These are phyloP conservation scores for Neonectria punicea DNA, from an alignment of 2,329 filamentous ascomycete species.

Conservation along the genomic window DNA sequence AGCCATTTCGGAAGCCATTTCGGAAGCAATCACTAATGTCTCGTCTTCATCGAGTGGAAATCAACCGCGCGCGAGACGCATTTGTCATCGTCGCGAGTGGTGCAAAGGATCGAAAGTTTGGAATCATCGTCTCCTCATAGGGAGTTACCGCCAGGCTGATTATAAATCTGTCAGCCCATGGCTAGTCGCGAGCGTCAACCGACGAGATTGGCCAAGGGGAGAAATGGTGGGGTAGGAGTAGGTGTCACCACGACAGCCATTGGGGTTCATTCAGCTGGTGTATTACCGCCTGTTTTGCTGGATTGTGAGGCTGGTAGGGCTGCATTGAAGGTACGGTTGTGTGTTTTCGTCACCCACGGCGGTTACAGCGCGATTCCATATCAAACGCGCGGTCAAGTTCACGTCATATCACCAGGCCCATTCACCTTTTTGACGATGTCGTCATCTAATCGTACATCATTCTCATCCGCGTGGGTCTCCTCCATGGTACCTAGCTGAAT, in stretches of 20 bases:
- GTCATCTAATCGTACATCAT: too few species aligned
- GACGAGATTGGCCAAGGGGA: background rate
- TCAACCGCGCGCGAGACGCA: background rate
- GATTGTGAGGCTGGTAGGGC: background rate
- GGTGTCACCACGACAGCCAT: background rate
- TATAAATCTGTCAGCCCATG: background rate
- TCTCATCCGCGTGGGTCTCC: too few species aligned
- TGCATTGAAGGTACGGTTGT: too few species aligned
- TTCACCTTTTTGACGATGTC: too few species aligned
- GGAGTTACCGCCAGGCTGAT: background rate
- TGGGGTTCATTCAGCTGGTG: background rate
- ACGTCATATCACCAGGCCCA: too few species aligned
- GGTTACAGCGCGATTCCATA: too few species aligned
- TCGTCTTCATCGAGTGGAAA: background rate
- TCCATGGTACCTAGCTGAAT: too few species aligned
- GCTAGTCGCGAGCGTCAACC: background rate
- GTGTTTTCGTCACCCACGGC: too few species aligned
- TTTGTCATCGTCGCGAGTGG: background rate
- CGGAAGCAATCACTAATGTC: too few species aligned
- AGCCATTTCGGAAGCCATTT: too few species aligned
- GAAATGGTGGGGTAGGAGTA: background rate
- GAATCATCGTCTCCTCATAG: background rate
- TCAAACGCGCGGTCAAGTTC: too few species aligned
- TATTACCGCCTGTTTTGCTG: too few species aligned
- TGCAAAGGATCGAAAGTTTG: background rate